Percentiles rank a stretch among this genome's conserved stretches.
These are phyloP conservation scores for Escovopsis sp. DNA, from an alignment of 2,329 filamentous ascomycete genomes.

Conservation along the genomic window DNA sequence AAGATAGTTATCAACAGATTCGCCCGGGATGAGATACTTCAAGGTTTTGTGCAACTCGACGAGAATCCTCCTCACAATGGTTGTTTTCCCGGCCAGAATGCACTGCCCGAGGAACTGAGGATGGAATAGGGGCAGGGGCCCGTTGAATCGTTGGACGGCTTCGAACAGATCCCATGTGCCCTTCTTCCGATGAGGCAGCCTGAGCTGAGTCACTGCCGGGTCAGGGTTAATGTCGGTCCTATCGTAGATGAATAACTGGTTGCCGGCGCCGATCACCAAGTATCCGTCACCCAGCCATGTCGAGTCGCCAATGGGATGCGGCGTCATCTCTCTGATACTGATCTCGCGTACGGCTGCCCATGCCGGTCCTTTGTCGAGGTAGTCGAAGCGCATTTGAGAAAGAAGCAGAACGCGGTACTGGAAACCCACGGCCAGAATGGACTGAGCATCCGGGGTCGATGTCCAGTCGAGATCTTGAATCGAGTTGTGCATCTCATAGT, in stretches of 20 bases:
- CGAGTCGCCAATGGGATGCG: slow-evolving; percentile 83
- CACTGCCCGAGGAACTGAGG: slow-evolving; percentile 82
- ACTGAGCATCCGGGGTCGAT: slow-evolving; percentile 76
- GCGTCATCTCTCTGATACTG: slow-evolving; percentile 64
- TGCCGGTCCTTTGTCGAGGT: slow-evolving; percentile 74
- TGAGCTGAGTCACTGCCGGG: slow-evolving; percentile 38
- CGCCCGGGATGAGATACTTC: slow-evolving; percentile 72
- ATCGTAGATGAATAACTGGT: slow-evolving; percentile 77
- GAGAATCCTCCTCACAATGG: slow-evolving; percentile 57
- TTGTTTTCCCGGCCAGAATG: slow-evolving; percentile 64
- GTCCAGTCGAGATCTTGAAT: slow-evolving; percentile 91
- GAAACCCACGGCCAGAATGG: slow-evolving; percentile 84
- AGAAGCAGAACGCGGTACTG: slow-evolving; percentile 71
- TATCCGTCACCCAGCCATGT: slow-evolving; percentile 80
- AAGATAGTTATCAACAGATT: slow-evolving; percentile 64
- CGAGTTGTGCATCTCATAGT: slow-evolving; percentile 55
- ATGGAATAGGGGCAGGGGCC: slow-evolving; percentile 78
- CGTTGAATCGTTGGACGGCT: slow-evolving; percentile 70
- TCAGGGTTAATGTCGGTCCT: slow-evolving; percentile 54
- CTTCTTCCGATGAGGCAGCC: slow-evolving; percentile 32
- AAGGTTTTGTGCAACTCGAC: slow-evolving; percentile 58
- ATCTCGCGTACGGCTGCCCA: slow-evolving; percentile 81
- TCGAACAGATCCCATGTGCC: slow-evolving; percentile 60
- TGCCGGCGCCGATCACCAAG: slow-evolving; percentile 76
- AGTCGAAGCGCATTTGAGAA: slow-evolving; percentile 82